Percentiles rank a stretch among this genome's conserved stretches.
These are phyloP conservation scores for Aspergillus egyptiacus DNA, from an alignment of 495 filamentous ascomycete species.

Conservation along the genomic window DNA sequence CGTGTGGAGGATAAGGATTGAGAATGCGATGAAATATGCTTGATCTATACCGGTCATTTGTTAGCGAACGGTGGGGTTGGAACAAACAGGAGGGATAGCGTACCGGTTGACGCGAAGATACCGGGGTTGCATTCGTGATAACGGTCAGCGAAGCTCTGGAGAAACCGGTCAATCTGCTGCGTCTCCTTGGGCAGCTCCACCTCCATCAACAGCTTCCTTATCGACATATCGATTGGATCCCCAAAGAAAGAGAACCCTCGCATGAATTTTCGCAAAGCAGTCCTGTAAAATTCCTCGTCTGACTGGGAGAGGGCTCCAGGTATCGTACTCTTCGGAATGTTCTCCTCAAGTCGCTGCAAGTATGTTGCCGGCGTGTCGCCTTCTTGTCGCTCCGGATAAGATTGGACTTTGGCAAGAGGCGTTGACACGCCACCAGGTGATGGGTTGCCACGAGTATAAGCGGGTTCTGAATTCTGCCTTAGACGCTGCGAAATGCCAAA, in stretches of 20 bases:
- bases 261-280: slow-evolving; percentile 89
- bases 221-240: slow-evolving; percentile 96
- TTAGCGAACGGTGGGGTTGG: slow-evolving; percentile 4
- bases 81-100: not conserved
- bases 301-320: slow-evolving; percentile 77
- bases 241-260: slow-evolving; percentile 88
- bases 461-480: slow-evolving; percentile 68
- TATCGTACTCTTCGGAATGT: slow-evolving; percentile 69
- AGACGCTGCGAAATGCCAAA: slow-evolving; percentile 68
- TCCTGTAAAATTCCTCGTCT: slow-evolving; percentile 73
- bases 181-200: slow-evolving; percentile 95
- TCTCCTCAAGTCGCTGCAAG: slow-evolving; percentile 72
- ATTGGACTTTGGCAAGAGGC: slow-evolving; percentile 62
- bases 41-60: slow-evolving; percentile 52
- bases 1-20: slow-evolving; percentile 90
- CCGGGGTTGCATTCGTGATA: slow-evolving; percentile 99
- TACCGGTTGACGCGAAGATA: slow-evolving; percentile 78
- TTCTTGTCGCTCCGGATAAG: slow-evolving; percentile 74
- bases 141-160: slow-evolving; percentile 91
- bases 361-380: slow-evolving; percentile 89
- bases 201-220: slow-evolving; percentile 92
- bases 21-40: slow-evolving; percentile 96
- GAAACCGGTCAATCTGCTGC: slow-evolving; percentile 91
- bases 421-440: slow-evolving; percentile 50
- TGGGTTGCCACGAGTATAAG: slow-evolving; percentile 52